Base-by-base conservation (phyloP, 2,329 filamentous ascomycete genomes). In the Fusarium dlaminii region DNA sequence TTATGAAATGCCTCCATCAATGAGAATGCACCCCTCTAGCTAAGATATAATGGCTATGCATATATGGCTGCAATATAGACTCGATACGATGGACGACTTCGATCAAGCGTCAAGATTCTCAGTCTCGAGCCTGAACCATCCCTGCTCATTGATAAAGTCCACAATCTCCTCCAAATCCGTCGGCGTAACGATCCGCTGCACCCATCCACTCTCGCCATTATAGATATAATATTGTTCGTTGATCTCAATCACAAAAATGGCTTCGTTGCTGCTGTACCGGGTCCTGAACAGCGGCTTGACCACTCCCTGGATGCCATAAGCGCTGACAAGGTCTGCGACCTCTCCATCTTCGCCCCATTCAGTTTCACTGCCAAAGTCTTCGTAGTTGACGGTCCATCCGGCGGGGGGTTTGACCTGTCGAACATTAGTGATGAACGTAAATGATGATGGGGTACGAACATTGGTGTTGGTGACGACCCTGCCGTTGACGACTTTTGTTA, bases 1-100 rank as follows among this genome's bases (percentile, higher is more conserved):
- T 11, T 9, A 17, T 4, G 0, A 15, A 6, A 12, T 12, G 6
- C 2, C 6, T 4, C 27, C 8, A n/a, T 48, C 6, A 11, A 29
- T 30, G 3, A 8, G 0, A 11, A 15, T 3, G 4, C 5, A 11
- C 10, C 13, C 12, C 4, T 3, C 6, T 5, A 29, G 6, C 4
- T 22, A 6, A 11, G 2, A 4, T 6, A 0, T 8, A 7, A 15
- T 10, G 10, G 27, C 9, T 17, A 8, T n/a, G 15, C 7, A 30
- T 12, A 13, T 17, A n/a, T 9, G 12, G 20, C 22, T 51, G 8
- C 17, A 5, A 34, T 24, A 10, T 34, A 11, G 11, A 20, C n/a
- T 51, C 30, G 3, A 34, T 6, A 20, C 12, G 6, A 34, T 8
- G 2, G 17, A 15, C 17, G 5, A 4, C n/a, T 36, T 52, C 13